Percentiles rank a stretch among this genome's conserved stretches.
Conservation (phyloP, 768 basidiomycete species). For the Podaxis carcinomalis region DNA sequence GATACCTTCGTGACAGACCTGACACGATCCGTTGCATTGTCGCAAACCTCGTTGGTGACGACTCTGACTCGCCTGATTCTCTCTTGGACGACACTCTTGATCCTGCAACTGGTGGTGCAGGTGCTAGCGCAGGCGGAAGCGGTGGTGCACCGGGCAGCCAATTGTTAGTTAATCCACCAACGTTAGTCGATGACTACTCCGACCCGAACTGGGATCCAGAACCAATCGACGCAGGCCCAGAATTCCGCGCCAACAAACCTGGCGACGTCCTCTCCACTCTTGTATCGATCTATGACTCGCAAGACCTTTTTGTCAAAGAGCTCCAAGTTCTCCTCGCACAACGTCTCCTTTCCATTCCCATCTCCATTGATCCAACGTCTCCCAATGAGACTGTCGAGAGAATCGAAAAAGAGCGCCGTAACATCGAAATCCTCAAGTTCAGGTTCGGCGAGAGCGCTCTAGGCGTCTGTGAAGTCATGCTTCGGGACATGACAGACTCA, state of each 20-base stretch:
- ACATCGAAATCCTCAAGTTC: constrained; percentile 91
- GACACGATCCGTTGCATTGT: constrained; percentile 96
- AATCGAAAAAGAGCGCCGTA: constrained; percentile 59
- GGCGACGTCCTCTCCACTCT: constrained; percentile 95
- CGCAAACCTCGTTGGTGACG: constrained; percentile 83
- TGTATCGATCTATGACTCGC: constrained; percentile 96
- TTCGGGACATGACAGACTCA: constrained; percentile 95
- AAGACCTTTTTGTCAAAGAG: constrained; percentile 95
- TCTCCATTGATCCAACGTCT: background rate
- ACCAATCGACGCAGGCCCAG: constrained; percentile 94
- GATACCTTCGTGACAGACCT: constrained; percentile 81
- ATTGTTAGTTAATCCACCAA: background rate
- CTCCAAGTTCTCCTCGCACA: constrained; percentile 90
- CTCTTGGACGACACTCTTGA: constrained; percentile 78
- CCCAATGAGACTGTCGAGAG: background rate
- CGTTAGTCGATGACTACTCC: constrained; percentile 69
- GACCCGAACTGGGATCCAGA: constrained; percentile 97
- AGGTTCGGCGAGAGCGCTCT: constrained; percentile 92
- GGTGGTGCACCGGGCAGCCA: background rate
- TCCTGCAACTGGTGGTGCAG: constrained; percentile 53
- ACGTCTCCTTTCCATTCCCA: constrained; percentile 67
- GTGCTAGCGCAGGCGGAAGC: background rate
- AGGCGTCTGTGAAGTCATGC: constrained; percentile 97
- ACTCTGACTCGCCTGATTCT: constrained; percentile 66
- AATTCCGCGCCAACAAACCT: constrained; percentile 87